These are phyloP conservation scores for Vicia sativa DNA, from an alignment of 306 rosid species.

Conservation along the genomic window DNA sequence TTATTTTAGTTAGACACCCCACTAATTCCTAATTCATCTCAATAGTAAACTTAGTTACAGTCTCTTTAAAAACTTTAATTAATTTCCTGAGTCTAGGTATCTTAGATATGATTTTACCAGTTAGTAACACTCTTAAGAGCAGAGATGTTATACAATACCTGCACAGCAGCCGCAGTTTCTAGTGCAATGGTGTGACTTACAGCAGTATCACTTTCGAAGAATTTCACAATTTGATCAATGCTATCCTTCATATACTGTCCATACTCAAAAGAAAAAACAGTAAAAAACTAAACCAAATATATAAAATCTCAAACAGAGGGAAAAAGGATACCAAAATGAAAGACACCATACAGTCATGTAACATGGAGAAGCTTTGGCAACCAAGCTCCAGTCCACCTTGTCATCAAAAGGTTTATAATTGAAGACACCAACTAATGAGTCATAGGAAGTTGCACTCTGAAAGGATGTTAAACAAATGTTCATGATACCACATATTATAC, in stretches of 20 bases:
- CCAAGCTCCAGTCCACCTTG: conserved; percentile 95
- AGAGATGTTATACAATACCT: conserved; percentile 55
- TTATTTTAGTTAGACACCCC: too few species aligned
- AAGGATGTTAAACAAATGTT: conserved; percentile 39
- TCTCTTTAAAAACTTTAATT: conserved; percentile 1
- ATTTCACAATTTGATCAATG: conserved; percentile 73
- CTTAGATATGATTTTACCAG: conserved; percentile 26
- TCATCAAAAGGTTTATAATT: conserved; percentile 77
- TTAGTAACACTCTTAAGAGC: conserved; percentile 34
- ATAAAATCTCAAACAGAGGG: conserved; percentile 29
- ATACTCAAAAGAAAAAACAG: conserved; percentile 40
- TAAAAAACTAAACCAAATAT: conserved; percentile 31
- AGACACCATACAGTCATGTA: conserved; percentile 82
- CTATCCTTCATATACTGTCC: conserved; percentile 87
- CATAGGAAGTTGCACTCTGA: conserved; percentile 83
- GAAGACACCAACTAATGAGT: conserved; percentile 80
- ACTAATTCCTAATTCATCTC: too few species aligned
- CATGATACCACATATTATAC: conserved; percentile 24
- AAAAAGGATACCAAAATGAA: conserved; percentile 15
- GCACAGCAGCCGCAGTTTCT: conserved; percentile 98
- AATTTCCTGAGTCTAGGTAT: conserved; percentile 11
- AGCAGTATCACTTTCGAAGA: conserved; percentile 73
- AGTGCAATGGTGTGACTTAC: conserved; percentile 86
- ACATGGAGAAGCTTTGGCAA: conserved; percentile 96
- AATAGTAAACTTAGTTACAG: too few species aligned